Conservation (phyloP, 768 basidiomycete genomes). For the Leucosporidium creatinivorum region DNA sequence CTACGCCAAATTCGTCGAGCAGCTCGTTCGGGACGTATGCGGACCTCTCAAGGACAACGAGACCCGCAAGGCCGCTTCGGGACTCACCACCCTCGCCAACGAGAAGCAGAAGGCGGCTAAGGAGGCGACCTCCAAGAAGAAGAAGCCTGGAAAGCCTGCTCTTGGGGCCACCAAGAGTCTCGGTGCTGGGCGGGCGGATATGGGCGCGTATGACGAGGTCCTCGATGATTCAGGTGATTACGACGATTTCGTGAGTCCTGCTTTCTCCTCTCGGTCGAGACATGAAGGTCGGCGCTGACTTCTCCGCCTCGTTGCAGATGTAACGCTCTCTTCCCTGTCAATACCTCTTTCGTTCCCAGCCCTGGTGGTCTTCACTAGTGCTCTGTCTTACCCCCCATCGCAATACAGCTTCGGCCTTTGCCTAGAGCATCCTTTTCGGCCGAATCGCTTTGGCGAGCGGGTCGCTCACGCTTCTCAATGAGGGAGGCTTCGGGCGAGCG, state of each 20-base stretch:
- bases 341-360: no score
- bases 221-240: slow-evolving; percentile 57
- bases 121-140: slow-evolving; percentile 75
- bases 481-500: no score
- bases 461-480: no score
- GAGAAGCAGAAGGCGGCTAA: slow-evolving; percentile 89
- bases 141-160: slow-evolving; percentile 74
- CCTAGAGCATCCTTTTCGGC: no score
- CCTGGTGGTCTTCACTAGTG: no score
- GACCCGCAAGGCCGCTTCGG: slow-evolving; percentile 77
- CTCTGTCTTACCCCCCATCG: no score
- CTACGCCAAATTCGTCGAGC: slow-evolving; percentile 74
- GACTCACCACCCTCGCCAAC: slow-evolving; percentile 77
- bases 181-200: slow-evolving; percentile 50
- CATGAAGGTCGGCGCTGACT: no score
- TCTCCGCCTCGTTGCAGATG: no score
- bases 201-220: slow-evolving; percentile 65
- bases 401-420: no score
- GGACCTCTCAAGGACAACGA: slow-evolving; percentile 79
- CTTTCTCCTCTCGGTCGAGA: background rate
- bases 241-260: slow-evolving; percentile 3
- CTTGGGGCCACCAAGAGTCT: slow-evolving; percentile 64
- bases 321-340: no score
- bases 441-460: no score
- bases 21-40: slow-evolving; percentile 68